Evolutionary conservation across 2,329 filamentous ascomycete species (phyloP), one percentile per base, ranked within the genome.

Genomic region (Hypoxylon sp.): DNA sequence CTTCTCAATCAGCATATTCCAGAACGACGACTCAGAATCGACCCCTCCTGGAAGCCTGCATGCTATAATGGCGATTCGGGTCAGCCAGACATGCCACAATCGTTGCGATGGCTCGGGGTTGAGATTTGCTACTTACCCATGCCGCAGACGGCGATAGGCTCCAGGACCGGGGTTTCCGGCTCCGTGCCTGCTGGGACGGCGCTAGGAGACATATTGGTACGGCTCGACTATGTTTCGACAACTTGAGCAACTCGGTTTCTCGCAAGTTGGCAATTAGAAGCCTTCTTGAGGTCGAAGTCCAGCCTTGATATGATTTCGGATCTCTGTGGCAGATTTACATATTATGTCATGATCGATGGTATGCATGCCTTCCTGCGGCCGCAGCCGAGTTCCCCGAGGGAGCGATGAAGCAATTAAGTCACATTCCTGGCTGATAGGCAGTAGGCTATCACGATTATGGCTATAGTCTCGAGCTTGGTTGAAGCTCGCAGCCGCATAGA

Each of bases 61-160:
- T 57, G 62, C 58, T 63, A 29, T 20, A 29, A n/a, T 38, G 33
- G 23, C 27, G 37, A 41, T 37, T 17, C 41, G n/a, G 31, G 33
- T 42, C 31, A 42, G 13, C 37, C 31, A n/a, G n/a, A n/a, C n/a
- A 31, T 33, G 33, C 15, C 15, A 31, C 15, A 10, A 24, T n/a
- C 8, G 27, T 21, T 26, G n/a, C 31, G 18, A 23, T 31, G n/a
- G 23, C 10, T 13, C 46, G 27, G 6, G 17, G 24, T 31, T 41
- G 13, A 26, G 47, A 21, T 21, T 31, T 8, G 4, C 24, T 5
- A 63, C 65, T 56, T 62, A 69, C 66, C 55, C 65, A 69, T 69
- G 49, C 66, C 67, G 23, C 64, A 67, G 40, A 68, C 63, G 33
- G 66, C 65, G 20, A 69, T 67, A 17, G 67, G 66, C 52, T 68